A percentile compares a stretch with the other conserved stretches of the same genome.
Conservation (phyloP, 805 yeast species). For the Metschnikowia bowlesiae region DNA sequence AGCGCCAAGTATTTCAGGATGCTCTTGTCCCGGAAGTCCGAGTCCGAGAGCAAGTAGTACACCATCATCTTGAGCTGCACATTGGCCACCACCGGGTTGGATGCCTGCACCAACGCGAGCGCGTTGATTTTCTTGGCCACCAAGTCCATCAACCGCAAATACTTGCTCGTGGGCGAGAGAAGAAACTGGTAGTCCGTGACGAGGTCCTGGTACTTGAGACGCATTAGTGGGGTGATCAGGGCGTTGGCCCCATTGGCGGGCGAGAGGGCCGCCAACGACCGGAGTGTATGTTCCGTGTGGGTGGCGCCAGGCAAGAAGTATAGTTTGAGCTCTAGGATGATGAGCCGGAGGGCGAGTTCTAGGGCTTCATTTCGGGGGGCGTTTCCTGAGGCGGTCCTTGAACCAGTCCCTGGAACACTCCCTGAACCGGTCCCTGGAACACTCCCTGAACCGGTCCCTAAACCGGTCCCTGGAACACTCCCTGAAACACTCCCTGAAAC, state of each 20-base stretch:
- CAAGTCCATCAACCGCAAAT: slow-evolving; percentile 22
- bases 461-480: too few relatives aligned
- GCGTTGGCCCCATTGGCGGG: slow-evolving; percentile 6
- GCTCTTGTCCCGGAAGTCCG: slow-evolving; percentile 31
- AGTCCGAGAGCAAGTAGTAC: slow-evolving; percentile 27
- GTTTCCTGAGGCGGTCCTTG: too few relatives aligned
- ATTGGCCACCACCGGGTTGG: slow-evolving; percentile 5
- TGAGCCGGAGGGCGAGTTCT: background rate
- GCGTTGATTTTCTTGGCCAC: slow-evolving; percentile 29
- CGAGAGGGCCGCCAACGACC: slow-evolving; percentile 10
- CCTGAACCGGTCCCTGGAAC: background rate
- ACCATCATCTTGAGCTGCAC: slow-evolving; percentile 28
- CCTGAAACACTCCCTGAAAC: too few relatives aligned
- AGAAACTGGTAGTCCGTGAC: slow-evolving; percentile 30
- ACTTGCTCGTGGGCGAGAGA: slow-evolving; percentile 8
- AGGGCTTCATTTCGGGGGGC: background rate
- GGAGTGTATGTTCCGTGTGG: background rate
- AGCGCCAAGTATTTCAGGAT: slow-evolving; percentile 18
- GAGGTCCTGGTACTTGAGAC: slow-evolving; percentile 30
- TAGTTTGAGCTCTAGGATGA: slow-evolving; percentile 8
- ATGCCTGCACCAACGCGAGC: slow-evolving; percentile 1
- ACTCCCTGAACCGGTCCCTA: too few relatives aligned
- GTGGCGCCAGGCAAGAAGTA: background rate
- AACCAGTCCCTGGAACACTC: background rate
- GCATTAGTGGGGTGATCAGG: slow-evolving; percentile 10